phyloP scores from a whole-genome alignment of 352 stramenopile genomes.

The Peronospora tabacina region DNA sequence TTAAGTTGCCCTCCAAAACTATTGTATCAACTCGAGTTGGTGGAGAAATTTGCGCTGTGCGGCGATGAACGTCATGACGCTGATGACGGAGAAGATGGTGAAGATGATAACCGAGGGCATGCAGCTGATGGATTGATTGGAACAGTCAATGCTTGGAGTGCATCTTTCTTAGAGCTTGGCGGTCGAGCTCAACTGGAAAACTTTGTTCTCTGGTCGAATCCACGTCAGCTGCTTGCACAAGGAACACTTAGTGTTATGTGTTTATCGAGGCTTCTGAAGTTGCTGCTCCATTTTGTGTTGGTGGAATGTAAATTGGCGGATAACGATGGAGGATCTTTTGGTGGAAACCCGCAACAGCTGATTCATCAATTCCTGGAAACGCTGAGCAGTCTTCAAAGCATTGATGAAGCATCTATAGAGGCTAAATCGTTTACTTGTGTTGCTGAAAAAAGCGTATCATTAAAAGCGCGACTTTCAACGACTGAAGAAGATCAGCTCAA shows the following conservation, averaged over 20 bases:
- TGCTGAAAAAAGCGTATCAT: constrained; percentile 1
- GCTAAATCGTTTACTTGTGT: neutral
- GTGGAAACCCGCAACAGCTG: constrained; percentile 25
- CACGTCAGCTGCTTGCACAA: constrained; percentile 30
- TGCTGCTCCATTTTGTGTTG: constrained; percentile 63
- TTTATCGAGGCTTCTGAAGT: constrained; percentile 57
- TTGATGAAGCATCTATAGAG: constrained; percentile 15
- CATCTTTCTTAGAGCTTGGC: constrained; percentile 61
- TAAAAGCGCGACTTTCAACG: constrained; percentile 3
- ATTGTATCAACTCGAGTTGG: constrained; percentile 58
- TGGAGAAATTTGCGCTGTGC: constrained; percentile 54
- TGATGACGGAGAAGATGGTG: constrained; percentile 21
- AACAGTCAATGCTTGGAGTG: constrained; percentile 43
- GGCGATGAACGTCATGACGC: constrained; percentile 21
- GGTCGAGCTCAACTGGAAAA: constrained; percentile 44
- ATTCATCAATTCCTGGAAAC: constrained; percentile 40
- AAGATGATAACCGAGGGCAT: constrained; percentile 3
- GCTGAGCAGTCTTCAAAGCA: constrained; percentile 29
- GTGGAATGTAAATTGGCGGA: constrained; percentile 36
- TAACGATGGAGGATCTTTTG: constrained; percentile 19
- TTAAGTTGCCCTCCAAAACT: constrained; percentile 46
- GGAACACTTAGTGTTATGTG: constrained; percentile 55
- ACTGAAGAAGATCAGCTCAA: constrained; percentile 6
- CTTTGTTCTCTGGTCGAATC: constrained; percentile 42
- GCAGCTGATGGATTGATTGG: constrained; percentile 30